A percentile compares a stretch with the other conserved stretches of the same genome.
These are phyloP conservation scores for Hygrocybe coccinea DNA, from an alignment of 768 basidiomycete species.

Conservation along the genomic window DNA sequence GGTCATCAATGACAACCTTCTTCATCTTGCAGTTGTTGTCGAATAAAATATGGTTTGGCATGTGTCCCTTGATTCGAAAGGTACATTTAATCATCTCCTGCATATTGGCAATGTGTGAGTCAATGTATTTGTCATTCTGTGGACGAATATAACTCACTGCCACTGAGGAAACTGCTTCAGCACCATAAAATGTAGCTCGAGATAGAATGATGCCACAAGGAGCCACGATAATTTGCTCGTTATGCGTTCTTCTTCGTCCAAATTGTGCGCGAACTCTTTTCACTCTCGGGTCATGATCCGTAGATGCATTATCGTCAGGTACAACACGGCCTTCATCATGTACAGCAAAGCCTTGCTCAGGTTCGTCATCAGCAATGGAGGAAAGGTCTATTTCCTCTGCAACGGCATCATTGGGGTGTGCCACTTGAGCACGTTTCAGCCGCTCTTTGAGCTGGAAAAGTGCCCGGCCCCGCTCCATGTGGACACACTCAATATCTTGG, in stretches of 20 bases:
- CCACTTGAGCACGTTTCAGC: no score
- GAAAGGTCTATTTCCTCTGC: no score
- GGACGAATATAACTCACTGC: background rate
- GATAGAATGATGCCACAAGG: conserved; percentile 25
- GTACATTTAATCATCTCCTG: conserved; percentile 14
- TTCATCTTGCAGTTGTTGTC: conserved; percentile 5
- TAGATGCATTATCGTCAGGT: no score
- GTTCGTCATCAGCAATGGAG: no score
- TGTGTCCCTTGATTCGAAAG: conserved; percentile 15
- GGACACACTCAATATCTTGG: conserved; percentile 17
- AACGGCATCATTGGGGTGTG: no score
- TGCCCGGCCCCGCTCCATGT: conserved; percentile 7
- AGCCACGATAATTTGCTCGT: conserved; percentile 24
- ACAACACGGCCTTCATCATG: no score
- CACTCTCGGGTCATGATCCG: no score
- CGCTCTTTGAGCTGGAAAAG: no score
- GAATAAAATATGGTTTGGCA: conserved; percentile 14
- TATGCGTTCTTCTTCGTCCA: conserved; percentile 22
- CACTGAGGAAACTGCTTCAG: background rate
- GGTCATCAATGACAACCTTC: no score
- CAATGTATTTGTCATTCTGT: no score
- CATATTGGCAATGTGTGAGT: no score
- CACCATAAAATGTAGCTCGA: conserved; percentile 18
- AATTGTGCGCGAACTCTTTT: conserved; percentile 8
- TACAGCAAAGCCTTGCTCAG: no score